Conservation (phyloP, 306 rosid genomes). For the Cucurbita moschata region DNA sequence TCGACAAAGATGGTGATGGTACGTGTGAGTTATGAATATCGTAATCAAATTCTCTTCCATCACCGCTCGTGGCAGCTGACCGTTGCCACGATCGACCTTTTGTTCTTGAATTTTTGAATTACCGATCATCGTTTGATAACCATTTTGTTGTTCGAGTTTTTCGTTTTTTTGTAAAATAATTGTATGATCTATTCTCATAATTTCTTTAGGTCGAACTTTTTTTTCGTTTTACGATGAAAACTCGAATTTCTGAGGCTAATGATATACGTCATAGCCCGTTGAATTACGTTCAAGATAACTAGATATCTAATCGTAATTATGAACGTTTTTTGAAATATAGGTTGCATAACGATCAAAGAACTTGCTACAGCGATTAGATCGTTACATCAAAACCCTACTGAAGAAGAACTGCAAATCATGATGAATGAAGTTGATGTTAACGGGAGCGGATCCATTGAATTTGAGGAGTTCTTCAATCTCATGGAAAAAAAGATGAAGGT, state of each 20-base stretch:
- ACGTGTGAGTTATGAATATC: not conserved
- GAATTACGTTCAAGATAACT: no score
- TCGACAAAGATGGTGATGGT: constrained; percentile 94
- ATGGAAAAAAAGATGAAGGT: not conserved
- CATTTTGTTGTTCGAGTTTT: not conserved
- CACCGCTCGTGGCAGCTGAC: not conserved
- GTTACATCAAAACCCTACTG: not conserved
- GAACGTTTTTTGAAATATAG: not conserved
- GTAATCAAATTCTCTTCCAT: not conserved
- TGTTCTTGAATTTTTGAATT: not conserved
- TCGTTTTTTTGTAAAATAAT: not conserved
- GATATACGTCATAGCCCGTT: no score
- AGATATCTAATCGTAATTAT: not conserved
- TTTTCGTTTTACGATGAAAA: no score
- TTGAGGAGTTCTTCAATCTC: constrained; percentile 2
- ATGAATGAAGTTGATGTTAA: constrained; percentile 3
- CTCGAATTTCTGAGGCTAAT: no score
- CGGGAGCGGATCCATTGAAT: not conserved
- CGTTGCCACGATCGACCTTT: no score
- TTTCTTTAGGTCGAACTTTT: no score
- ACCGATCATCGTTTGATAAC: not conserved
- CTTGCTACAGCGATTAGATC: not conserved
- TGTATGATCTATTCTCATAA: not conserved
- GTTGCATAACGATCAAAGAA: not conserved
- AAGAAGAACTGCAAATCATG: not conserved